Percentiles rank a stretch among this genome's conserved stretches.
Conservation (phyloP, 768 basidiomycete species). For the Gelatoporia subvermispora region DNA sequence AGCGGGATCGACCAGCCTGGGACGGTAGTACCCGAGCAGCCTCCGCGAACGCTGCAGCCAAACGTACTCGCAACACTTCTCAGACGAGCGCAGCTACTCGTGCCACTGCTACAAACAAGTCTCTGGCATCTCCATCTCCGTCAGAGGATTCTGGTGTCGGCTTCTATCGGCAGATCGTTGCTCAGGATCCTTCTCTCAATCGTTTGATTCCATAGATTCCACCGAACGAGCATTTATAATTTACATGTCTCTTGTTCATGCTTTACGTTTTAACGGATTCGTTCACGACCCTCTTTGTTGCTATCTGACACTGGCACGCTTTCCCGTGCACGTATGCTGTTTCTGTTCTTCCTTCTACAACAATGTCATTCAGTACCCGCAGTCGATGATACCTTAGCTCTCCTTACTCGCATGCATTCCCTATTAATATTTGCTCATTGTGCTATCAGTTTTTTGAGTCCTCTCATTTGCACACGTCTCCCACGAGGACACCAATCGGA, state of each 20-base stretch:
- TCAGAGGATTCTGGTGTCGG: constrained; percentile 82
- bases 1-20: constrained; percentile 54
- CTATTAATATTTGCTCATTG: constrained; percentile 20
- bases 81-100: constrained; percentile 62
- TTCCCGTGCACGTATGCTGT: constrained; percentile 23
- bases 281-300: constrained; percentile 22
- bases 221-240: neutral
- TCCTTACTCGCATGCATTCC: constrained; percentile 19
- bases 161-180: constrained; percentile 76
- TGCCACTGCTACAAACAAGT: constrained; percentile 34
- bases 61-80: constrained; percentile 67
- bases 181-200: constrained; percentile 67
- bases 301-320: constrained; percentile 17
- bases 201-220: constrained; percentile 21
- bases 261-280: constrained; percentile 22
- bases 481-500: constrained; percentile 6
- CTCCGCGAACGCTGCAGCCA: constrained; percentile 30
- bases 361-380: constrained; percentile 24
- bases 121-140: constrained; percentile 65
- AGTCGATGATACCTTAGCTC: constrained; percentile 28
- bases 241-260: constrained; percentile 10
- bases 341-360: constrained; percentile 7
- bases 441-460: constrained; percentile 14
- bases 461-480: constrained; percentile 6
- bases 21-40: constrained; percentile 48